phyloP scores from a whole-genome alignment of 208 protist genomes.

The Crithidia bombi region DNA sequence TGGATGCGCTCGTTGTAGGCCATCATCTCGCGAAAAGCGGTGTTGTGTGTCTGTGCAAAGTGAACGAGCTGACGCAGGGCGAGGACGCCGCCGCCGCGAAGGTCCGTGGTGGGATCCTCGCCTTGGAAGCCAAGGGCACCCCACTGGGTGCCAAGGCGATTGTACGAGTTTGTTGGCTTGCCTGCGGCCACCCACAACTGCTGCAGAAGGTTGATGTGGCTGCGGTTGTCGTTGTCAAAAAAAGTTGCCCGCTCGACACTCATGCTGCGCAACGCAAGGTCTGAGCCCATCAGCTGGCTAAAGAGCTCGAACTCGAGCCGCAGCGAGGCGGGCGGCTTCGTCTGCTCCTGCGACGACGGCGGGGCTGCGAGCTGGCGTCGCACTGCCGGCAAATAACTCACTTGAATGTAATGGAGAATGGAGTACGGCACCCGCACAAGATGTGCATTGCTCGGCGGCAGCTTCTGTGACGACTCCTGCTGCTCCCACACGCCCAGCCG shows the following conservation, averaged over 20 bases:
- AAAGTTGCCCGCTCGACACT: conserved; percentile 60
- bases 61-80: conserved; percentile 79
- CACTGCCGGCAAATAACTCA: conserved; percentile 48
- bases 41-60: conserved; percentile 74
- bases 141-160: conserved; percentile 64
- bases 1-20: conserved; percentile 62
- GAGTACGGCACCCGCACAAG: conserved; percentile 34
- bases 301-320: conserved; percentile 50
- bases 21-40: conserved; percentile 73
- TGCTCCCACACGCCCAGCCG: conserved; percentile 12
- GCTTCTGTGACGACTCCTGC: conserved; percentile 17
- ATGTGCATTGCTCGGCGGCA: conserved; percentile 44
- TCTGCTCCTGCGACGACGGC: conserved; percentile 2
- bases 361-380: conserved; percentile 6
- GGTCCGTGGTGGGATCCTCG: conserved; percentile 85
- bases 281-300: conserved; percentile 46
- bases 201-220: conserved; percentile 64
- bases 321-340: conserved; percentile 10
- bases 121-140: conserved; percentile 86
- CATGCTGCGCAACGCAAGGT: conserved; percentile 52
- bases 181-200: conserved; percentile 72
- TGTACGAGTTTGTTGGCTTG: conserved; percentile 41
- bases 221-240: conserved; percentile 65
- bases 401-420: conserved; percentile 52
- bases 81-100: conserved; percentile 85